Conservation (phyloP, 2,329 filamentous ascomycete species). For the Fusarium cyanostomum region DNA sequence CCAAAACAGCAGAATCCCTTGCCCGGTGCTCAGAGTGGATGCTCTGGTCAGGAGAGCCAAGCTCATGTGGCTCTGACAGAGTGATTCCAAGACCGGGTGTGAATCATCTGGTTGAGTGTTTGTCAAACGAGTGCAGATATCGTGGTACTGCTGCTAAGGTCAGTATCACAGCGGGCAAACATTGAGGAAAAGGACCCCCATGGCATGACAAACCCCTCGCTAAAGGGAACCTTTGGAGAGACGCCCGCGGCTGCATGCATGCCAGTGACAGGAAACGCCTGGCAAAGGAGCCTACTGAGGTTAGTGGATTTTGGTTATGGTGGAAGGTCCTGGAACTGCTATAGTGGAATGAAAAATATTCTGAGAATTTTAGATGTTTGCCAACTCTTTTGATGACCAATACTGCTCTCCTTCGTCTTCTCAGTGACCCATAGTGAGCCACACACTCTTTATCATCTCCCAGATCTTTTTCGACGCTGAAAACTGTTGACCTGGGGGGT, state of each 20-base stretch:
- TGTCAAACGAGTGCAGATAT: no score
- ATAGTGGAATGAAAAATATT: background rate
- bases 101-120: background rate
- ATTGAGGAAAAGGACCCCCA: background rate
- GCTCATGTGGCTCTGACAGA: no score
- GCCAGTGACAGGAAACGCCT: background rate
- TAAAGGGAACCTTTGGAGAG: background rate
- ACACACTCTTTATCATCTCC: no score
- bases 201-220: background rate
- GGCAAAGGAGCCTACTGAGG: background rate
- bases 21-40: no score
- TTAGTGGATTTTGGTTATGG: background rate
- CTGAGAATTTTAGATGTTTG: background rate
- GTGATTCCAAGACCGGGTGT: background rate
- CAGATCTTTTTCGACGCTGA: no score
- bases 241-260: background rate
- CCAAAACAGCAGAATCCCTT: no score
- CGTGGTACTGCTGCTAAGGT: background rate
- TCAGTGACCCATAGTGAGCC: no score
- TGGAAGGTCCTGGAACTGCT: background rate
- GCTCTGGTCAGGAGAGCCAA: no score
- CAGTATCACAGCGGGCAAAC: background rate
- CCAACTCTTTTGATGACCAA: no score
- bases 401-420: no score
- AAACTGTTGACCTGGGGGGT: no score